These are phyloP conservation scores for Solanum gandarillasii DNA, from an alignment of 257 asterid genomes.

Conservation along the genomic window DNA sequence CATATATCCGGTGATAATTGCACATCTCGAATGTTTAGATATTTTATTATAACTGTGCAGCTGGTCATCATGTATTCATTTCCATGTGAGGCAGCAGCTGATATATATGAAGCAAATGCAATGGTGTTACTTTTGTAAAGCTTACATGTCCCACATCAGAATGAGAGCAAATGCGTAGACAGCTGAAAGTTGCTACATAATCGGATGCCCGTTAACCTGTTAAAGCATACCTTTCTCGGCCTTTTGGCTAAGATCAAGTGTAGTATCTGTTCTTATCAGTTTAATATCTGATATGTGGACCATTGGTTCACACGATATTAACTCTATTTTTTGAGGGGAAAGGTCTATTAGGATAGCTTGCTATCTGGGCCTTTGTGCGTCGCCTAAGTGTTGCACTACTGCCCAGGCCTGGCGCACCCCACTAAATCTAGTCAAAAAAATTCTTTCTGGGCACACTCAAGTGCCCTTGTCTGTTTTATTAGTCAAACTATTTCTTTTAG, in stretches of 20 bases:
- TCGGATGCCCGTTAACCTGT: neutral
- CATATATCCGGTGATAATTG: neutral
- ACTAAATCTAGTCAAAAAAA: neutral
- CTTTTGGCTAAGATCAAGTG: constrained; percentile 39
- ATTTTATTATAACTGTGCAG: neutral
- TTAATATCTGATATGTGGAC: neutral
- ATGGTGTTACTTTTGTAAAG: neutral
- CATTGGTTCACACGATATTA: neutral
- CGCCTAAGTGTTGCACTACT: too few relatives aligned
- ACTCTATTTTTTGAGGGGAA: neutral
- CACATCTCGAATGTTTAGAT: neutral
- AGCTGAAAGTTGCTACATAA: neutral
- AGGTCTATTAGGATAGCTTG: neutral
- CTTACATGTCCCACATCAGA: neutral
- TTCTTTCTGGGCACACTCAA: too few relatives aligned
- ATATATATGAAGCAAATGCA: neutral
- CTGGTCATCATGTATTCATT: neutral
- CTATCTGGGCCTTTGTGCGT: neutral
- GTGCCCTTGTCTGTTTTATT: too few relatives aligned
- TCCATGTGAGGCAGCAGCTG: neutral
- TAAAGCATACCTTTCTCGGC: constrained; percentile 28
- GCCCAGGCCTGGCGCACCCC: too few relatives aligned
- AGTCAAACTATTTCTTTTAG: too few relatives aligned
- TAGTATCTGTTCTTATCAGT: constrained; percentile 24
- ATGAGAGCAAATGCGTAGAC: neutral